These are phyloP conservation scores for Pythium graminicola DNA, from an alignment of 352 stramenopile species.

Conservation along the genomic window DNA sequence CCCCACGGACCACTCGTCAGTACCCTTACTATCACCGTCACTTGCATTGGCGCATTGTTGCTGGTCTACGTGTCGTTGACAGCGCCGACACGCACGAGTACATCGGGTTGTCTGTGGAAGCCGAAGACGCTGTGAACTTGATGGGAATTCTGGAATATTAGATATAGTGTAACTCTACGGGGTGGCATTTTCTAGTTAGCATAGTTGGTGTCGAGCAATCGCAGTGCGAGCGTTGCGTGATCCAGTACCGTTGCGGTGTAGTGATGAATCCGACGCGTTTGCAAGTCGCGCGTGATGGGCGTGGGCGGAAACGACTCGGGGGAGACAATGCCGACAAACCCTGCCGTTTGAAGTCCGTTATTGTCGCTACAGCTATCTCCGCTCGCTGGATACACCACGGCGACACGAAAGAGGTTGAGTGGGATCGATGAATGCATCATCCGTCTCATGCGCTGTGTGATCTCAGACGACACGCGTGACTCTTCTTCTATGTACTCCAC, in stretches of 20 bases:
- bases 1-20: constrained; percentile 18
- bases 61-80: constrained; percentile 15
- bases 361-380: constrained; percentile 21
- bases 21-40: constrained; percentile 19
- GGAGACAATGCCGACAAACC: constrained; percentile 47
- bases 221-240: constrained; percentile 59
- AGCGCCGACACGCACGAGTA: not conserved
- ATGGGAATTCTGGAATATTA: not conserved
- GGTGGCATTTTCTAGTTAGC: constrained; percentile 1
- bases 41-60: constrained; percentile 17
- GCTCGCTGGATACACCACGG: constrained; percentile 31
- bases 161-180: too few relatives aligned
- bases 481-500: constrained; percentile 78
- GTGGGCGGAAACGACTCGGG: constrained; percentile 79
- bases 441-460: constrained; percentile 56
- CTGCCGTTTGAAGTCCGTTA: constrained; percentile 13
- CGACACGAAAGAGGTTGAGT: constrained; percentile 69
- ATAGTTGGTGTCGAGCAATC: constrained; percentile 41
- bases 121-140: not conserved
- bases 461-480: constrained; percentile 46
- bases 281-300: constrained; percentile 65
- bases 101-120: constrained; percentile 5
- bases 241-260: constrained; percentile 76
- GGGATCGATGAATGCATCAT: constrained; percentile 81
- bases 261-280: constrained; percentile 61